Percentiles rank a stretch among this genome's conserved stretches.
Conservation (phyloP, 108 stramenopile species). For the Nannochloropsis granulata region DNA sequence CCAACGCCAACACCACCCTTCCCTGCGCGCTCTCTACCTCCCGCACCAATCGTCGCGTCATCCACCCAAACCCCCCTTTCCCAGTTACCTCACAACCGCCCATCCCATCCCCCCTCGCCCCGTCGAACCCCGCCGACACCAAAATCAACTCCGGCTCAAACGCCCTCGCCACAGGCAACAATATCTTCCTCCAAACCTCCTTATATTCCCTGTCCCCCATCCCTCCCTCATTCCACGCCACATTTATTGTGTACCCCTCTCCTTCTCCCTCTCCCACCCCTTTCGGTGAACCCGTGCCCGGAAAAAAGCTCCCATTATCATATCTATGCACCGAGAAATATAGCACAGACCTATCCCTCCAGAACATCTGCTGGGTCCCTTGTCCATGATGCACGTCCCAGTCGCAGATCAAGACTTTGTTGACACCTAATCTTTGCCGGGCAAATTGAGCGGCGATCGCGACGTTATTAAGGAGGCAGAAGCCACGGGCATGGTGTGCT, state of each 20-base stretch:
- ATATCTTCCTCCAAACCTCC: constrained; percentile 42
- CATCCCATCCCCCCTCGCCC: constrained; percentile 48
- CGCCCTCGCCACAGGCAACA: constrained; percentile 41
- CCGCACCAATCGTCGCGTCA: not conserved
- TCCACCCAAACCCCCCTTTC: not conserved
- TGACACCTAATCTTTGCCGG: not conserved
- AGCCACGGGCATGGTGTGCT: constrained; percentile 3
- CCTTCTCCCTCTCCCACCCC: constrained; percentile 40
- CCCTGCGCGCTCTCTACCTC: not conserved
- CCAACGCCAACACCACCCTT: not conserved
- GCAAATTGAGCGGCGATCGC: constrained; percentile 1
- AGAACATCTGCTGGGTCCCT: constrained; percentile 65
- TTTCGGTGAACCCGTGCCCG: constrained; percentile 26
- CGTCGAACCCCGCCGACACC: constrained; percentile 71
- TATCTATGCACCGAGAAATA: constrained; percentile 55
- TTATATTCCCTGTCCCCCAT: constrained; percentile 57
- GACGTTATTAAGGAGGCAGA: constrained; percentile 25
- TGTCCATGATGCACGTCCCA: constrained; percentile 77
- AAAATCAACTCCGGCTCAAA: constrained; percentile 55
- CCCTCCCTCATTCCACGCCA: constrained; percentile 51
- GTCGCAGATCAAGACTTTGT: constrained; percentile 1
- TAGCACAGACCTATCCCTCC: constrained; percentile 45
- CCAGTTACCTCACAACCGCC: constrained; percentile 40
- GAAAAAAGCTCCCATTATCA: constrained; percentile 48
- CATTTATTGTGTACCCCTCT: constrained; percentile 52